These are phyloP conservation scores for Termitomyces eurrhizus DNA, from an alignment of 768 basidiomycete genomes.

Conservation along the genomic window DNA sequence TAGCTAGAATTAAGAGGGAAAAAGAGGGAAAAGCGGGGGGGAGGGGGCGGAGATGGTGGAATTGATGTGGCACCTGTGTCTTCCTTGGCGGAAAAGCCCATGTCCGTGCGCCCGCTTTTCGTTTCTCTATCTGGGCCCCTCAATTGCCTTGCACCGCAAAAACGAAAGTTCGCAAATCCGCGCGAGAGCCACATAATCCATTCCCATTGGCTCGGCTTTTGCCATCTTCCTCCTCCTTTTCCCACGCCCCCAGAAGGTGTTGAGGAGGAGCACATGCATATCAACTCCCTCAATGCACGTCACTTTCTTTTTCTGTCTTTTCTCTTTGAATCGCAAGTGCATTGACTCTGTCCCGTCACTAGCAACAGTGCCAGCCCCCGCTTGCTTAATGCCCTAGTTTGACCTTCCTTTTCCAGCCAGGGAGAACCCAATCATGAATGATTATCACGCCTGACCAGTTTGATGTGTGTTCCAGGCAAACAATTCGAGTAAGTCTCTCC, in stretches of 20 bases:
- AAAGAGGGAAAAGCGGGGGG: constrained; percentile 13
- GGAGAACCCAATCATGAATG: neutral
- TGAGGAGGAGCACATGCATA: constrained; percentile 4
- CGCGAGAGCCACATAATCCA: constrained; percentile 19
- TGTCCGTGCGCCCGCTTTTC: constrained; percentile 22
- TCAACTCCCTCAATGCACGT: no score
- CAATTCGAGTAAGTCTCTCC: no score
- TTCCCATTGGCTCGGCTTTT: constrained; percentile 35
- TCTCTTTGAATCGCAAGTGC: neutral
- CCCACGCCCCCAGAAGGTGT: constrained; percentile 9
- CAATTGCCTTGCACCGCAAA: constrained; percentile 7
- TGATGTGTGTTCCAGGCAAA: no score
- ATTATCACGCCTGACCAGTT: neutral
- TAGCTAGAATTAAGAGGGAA: constrained; percentile 9
- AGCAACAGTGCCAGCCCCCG: neutral
- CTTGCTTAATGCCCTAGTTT: neutral
- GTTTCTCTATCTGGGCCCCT: constrained; percentile 3
- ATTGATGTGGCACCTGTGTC: constrained; percentile 13
- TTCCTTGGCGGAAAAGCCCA: constrained; percentile 21
- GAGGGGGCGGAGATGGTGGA: constrained; percentile 2
- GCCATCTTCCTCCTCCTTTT: constrained; percentile 30
- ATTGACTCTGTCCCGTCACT: no score
- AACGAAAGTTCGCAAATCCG: constrained; percentile 16
- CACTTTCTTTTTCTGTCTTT: no score
- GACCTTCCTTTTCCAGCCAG: neutral